A percentile compares a stretch with the other conserved stretches of the same genome.
Conservation (phyloP, 768 basidiomycete species). For the Filobasidium floriforme region DNA sequence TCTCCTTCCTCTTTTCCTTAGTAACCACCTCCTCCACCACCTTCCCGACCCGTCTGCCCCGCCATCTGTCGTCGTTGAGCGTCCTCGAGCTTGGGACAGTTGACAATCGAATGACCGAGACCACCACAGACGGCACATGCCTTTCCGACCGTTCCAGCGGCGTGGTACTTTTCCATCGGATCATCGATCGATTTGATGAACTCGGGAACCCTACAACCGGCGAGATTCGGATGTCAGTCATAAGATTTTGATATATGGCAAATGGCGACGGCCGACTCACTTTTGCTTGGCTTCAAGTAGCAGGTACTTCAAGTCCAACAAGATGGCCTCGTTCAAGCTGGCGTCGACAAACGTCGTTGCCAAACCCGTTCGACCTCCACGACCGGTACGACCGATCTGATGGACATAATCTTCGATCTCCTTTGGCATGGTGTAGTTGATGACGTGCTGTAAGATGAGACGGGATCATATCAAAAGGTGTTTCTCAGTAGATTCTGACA, state of each 20-base stretch:
- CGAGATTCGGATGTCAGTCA: background rate
- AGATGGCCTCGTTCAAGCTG: conserved; percentile 91
- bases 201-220: conserved; percentile 67
- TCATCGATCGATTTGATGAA: conserved; percentile 87
- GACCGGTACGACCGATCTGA: conserved; percentile 95
- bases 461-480: background rate
- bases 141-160: conserved; percentile 58
- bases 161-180: conserved; percentile 58
- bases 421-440: conserved; percentile 98
- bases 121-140: conserved; percentile 97
- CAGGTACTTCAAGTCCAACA: conserved; percentile 92
- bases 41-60: conserved; percentile 59
- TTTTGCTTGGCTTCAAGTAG: conserved; percentile 96
- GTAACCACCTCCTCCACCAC: conserved; percentile 53
- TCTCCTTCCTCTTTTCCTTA: background rate
- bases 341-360: conserved; percentile 99
- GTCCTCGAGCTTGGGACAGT: conserved; percentile 95
- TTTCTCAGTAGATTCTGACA: too few relatives aligned
- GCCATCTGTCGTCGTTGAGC: conserved; percentile 83
- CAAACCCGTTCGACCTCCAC: conserved; percentile 96
- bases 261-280: conserved; percentile 50
- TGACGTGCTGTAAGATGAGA: conserved; percentile 65
- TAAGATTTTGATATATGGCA: background rate
- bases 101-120: conserved; percentile 85
- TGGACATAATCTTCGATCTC: conserved; percentile 99